Conservation (phyloP, 768 basidiomycete species). For the Boletellus ananas region DNA sequence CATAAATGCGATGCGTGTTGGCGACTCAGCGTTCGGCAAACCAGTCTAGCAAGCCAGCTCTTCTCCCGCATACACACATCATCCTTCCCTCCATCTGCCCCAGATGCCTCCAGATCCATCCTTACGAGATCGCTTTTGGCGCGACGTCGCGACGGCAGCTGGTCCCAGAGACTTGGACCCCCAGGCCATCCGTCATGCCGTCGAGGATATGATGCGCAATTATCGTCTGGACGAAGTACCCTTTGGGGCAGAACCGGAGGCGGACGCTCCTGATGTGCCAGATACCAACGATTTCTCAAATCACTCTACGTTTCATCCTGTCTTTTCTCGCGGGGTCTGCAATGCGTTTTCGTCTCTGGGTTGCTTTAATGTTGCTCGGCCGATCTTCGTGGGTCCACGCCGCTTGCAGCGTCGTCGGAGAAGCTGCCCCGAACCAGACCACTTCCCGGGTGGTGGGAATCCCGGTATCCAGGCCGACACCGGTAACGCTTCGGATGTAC, state of each 20-base stretch:
- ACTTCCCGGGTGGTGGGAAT: slow-evolving; percentile 19
- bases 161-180: slow-evolving; percentile 11
- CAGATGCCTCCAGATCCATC: slow-evolving; percentile 13
- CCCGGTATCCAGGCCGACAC: slow-evolving; percentile 15
- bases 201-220: slow-evolving; percentile 24
- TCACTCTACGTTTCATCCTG: slow-evolving; percentile 19
- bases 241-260: slow-evolving; percentile 3
- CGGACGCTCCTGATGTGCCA: not conserved
- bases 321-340: slow-evolving; percentile 10
- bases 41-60: not conserved
- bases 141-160: slow-evolving; percentile 15
- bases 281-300: slow-evolving; percentile 10
- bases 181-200: slow-evolving; percentile 13
- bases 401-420: slow-evolving; percentile 5
- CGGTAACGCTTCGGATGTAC: slow-evolving; percentile 11
- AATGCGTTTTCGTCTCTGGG: not conserved
- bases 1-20: slow-evolving; percentile 5
- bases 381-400: slow-evolving; percentile 14
- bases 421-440: slow-evolving; percentile 8
- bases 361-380: slow-evolving; percentile 4
- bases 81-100: not conserved
- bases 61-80: slow-evolving; percentile 5
- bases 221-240: slow-evolving; percentile 20
- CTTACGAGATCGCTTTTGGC: slow-evolving; percentile 25
- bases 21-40: not conserved